Conservation (phyloP, 2,329 filamentous ascomycete species). For the Xylariales sp. region DNA sequence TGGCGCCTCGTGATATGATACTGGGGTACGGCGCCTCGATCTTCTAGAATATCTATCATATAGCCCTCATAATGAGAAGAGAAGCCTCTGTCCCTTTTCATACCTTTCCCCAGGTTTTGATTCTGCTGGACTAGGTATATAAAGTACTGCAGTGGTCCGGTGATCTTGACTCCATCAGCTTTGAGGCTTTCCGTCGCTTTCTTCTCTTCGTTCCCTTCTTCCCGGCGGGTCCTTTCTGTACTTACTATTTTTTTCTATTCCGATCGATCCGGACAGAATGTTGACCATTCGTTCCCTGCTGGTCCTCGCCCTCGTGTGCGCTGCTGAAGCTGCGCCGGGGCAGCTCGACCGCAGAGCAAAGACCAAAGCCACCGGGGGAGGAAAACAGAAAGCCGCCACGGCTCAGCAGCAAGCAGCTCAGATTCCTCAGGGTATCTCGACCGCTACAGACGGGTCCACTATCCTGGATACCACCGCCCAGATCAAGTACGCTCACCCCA, state of each 20-base stretch:
- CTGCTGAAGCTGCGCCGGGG: constrained; percentile 20
- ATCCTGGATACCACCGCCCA: constrained; percentile 51
- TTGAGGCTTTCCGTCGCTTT: not conserved
- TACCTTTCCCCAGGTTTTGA: too few relatives aligned
- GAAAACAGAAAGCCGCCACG: constrained; percentile 16
- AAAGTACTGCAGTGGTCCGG: not conserved
- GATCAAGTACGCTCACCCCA: constrained; percentile 40
- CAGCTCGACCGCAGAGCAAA: constrained; percentile 7
- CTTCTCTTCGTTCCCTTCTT: constrained; percentile 2
- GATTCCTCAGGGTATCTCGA: constrained; percentile 32
- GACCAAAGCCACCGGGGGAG: constrained; percentile 10
- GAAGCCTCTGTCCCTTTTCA: too few relatives aligned
- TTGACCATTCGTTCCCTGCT: constrained; percentile 23
- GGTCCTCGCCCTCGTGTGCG: constrained; percentile 15
- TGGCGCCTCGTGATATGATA: too few relatives aligned
- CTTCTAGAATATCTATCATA: too few relatives aligned
- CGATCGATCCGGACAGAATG: too few relatives aligned
- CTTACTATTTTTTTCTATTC: constrained; percentile 9
- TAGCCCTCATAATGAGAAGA: too few relatives aligned
- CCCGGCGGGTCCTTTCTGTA: constrained; percentile 1
- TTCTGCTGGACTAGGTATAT: not conserved
- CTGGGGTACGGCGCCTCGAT: too few relatives aligned
- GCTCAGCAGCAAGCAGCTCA: constrained; percentile 21
- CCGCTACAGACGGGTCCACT: constrained; percentile 48
- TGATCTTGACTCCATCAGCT: not conserved